phyloP scores from a whole-genome alignment of 148 eudicot species.

The Persicaria tinctoria region DNA sequence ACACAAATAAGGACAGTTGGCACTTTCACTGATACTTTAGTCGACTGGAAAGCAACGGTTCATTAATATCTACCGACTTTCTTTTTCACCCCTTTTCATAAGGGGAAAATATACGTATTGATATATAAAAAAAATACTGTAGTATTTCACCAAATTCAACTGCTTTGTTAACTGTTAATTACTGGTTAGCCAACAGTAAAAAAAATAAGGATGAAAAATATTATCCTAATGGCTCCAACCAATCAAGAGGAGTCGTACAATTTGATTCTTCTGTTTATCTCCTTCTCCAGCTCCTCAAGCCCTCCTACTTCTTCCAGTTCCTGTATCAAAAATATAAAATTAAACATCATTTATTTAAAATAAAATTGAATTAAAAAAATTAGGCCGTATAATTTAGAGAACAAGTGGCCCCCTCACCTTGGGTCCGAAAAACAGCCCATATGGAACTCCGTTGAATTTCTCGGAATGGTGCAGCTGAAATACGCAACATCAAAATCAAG shows the following conservation, averaged over 20 bases:
- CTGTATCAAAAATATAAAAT: conserved; percentile 28
- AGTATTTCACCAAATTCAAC: neutral
- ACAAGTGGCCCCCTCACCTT: conserved; percentile 35
- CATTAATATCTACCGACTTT: neutral
- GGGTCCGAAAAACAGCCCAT: conserved; percentile 96
- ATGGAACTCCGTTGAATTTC: conserved; percentile 91
- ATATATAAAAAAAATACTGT: neutral
- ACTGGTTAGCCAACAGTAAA: neutral
- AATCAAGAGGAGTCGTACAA: conserved; percentile 26
- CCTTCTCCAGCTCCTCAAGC: conserved; percentile 71
- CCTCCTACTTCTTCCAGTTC: conserved; percentile 94
- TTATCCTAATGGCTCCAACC: neutral
- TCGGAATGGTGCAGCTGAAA: conserved; percentile 86
- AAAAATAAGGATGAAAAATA: neutral
- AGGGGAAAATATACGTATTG: neutral
- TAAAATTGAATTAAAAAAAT: neutral
- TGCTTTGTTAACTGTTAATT: neutral
- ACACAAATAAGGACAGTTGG: too few relatives aligned
- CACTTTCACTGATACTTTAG: too few relatives aligned
- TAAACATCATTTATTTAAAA: neutral
- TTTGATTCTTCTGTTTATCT: conserved; percentile 57
- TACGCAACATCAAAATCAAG: conserved; percentile 31
- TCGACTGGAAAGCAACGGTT: too few relatives aligned
- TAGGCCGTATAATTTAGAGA: neutral
- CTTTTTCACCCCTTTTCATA: neutral